These are phyloP conservation scores for Primulina huaijiensis DNA, from an alignment of 257 asterid genomes.

Conservation along the genomic window DNA sequence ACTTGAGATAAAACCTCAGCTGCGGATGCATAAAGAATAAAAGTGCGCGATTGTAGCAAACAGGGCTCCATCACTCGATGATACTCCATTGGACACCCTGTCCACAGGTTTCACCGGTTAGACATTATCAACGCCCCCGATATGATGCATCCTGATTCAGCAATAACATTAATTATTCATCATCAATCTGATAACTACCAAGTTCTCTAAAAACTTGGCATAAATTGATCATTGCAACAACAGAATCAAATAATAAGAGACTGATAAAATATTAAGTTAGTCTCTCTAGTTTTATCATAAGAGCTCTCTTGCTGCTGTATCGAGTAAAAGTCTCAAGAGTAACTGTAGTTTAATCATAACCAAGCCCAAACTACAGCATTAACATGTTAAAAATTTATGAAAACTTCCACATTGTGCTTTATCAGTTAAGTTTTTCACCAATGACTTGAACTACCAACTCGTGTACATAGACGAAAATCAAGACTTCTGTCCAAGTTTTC, in stretches of 20 bases:
- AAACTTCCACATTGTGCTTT: not conserved
- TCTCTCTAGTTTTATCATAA: not conserved
- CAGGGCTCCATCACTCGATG: not conserved
- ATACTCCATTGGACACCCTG: not conserved
- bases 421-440: not conserved
- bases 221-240: not conserved
- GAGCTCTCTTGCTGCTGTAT: not conserved
- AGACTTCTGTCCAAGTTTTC: constrained; percentile 6
- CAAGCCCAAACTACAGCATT: not conserved
- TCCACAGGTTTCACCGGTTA: not conserved
- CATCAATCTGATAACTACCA: not conserved
- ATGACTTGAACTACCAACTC: not conserved
- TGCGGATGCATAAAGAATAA: not conserved
- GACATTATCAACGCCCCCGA: constrained; percentile 34
- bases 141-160: constrained; percentile 41
- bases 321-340: not conserved
- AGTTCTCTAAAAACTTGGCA: not conserved
- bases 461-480: not conserved
- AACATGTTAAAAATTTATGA: not conserved
- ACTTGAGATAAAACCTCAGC: not conserved
- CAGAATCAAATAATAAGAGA: not conserved
- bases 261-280: too few relatives aligned
- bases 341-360: not conserved
- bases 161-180: not conserved
- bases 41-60: not conserved